Evolutionary conservation across 345 rosid genomes (phyloP).

Genomic region (Eucalyptus virginea): DNA sequence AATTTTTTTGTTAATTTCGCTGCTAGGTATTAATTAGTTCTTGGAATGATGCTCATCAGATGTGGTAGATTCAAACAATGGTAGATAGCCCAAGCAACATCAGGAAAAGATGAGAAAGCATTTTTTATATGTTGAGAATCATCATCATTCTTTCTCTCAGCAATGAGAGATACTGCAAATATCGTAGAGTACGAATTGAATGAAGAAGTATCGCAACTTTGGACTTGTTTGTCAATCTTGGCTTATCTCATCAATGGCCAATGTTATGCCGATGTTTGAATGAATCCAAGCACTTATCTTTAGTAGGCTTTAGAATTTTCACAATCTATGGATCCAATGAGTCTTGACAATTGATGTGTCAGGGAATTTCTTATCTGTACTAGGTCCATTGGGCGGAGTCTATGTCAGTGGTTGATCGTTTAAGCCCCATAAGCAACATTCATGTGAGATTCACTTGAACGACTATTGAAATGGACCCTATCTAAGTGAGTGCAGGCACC

Average conservation of each 20-base stretch:
- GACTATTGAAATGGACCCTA: neutral
- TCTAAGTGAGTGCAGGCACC: fast-evolving
- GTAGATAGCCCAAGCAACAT: neutral
- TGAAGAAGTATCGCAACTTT: neutral
- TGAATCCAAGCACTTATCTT: neutral
- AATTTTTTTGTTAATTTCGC: neutral
- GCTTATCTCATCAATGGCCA: neutral
- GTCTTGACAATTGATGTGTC: neutral
- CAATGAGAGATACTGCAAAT: neutral
- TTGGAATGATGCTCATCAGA: neutral
- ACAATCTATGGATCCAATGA: neutral
- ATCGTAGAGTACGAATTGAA: neutral
- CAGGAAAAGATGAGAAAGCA: neutral
- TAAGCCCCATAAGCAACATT: neutral
- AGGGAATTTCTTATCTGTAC: neutral
- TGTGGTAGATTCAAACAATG: neutral
- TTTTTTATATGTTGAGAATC: neutral
- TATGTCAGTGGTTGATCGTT: neutral
- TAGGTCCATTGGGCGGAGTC: fast-evolving
- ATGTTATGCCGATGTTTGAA: neutral
- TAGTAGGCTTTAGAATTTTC: neutral
- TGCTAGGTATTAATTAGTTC: neutral
- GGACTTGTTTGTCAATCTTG: neutral
- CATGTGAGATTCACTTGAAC: neutral
- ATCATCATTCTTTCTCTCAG: neutral